phyloP scores from a whole-genome alignment of 306 rosid species.

The Styphnolobium japonicum region DNA sequence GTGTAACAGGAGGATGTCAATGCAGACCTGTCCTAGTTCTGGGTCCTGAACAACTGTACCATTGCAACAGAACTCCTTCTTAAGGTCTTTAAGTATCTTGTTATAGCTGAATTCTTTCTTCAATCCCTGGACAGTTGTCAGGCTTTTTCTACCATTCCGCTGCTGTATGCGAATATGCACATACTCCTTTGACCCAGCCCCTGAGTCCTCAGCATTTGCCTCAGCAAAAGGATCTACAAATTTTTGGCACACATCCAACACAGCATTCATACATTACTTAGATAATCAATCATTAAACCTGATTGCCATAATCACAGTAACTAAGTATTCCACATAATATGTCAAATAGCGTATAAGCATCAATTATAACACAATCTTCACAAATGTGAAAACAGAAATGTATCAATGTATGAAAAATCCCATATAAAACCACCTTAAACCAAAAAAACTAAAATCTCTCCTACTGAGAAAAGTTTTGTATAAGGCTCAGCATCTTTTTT shows the following conservation, averaged over 20 bases:
- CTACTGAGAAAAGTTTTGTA: neutral
- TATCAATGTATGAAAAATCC: neutral
- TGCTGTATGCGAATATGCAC: conserved; percentile 91
- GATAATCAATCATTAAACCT: neutral
- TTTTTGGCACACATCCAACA: neutral
- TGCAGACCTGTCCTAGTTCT: conserved; percentile 80
- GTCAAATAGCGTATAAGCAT: neutral
- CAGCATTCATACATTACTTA: neutral
- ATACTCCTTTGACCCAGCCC: conserved; percentile 93
- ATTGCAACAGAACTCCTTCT: conserved; percentile 89
- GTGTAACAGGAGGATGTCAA: neutral
- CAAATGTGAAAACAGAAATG: neutral
- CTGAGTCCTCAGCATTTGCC: conserved; percentile 68
- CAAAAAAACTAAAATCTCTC: neutral
- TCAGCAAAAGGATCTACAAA: conserved; percentile 91
- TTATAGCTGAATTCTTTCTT: conserved; percentile 89
- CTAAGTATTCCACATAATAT: neutral
- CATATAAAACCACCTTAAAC: neutral
- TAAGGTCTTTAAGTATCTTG: conserved; percentile 85
- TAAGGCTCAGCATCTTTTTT: neutral
- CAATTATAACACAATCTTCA: neutral
- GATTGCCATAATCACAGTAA: neutral
- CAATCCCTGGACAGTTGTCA: conserved; percentile 93
- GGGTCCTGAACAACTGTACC: conserved; percentile 96
- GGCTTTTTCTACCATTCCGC: conserved; percentile 88